Evolutionary conservation across 192 early-diverging fungal species (phyloP).

Genomic region (Geosiphon pyriformis): DNA sequence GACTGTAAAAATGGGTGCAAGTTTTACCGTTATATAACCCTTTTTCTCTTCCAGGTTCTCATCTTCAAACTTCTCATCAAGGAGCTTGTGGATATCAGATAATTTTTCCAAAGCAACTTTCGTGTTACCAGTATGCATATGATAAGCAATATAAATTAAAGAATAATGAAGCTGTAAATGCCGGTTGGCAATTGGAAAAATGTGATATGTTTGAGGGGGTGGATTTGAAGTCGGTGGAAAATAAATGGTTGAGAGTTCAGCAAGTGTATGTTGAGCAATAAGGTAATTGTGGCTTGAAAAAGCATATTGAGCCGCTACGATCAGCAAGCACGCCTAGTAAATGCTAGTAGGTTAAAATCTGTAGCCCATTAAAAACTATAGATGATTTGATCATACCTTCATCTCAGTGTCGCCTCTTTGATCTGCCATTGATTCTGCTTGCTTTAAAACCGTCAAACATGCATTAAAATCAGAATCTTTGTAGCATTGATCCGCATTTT

Average conservation of each 20-base stretch:
- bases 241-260: slow-evolving; percentile 21
- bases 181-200: slow-evolving; percentile 14
- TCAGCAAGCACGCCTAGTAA: slow-evolving; percentile 25
- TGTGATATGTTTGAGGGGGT: slow-evolving; percentile 14
- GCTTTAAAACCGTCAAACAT: slow-evolving; percentile 18
- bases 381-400: slow-evolving; percentile 18
- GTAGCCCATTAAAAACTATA: background rate
- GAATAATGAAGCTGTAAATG: slow-evolving; percentile 24
- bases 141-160: slow-evolving; percentile 19
- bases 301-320: slow-evolving; percentile 21
- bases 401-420: slow-evolving; percentile 25
- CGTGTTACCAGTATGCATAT: slow-evolving; percentile 27
- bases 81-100: slow-evolving; percentile 20
- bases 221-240: slow-evolving; percentile 20
- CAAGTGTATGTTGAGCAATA: slow-evolving; percentile 10
- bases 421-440: slow-evolving; percentile 23
- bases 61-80: slow-evolving; percentile 20
- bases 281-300: slow-evolving; percentile 19
- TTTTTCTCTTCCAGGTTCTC: slow-evolving; percentile 13
- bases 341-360: background rate
- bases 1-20: too few relatives aligned
- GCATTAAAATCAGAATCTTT: slow-evolving; percentile 14
- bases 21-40: slow-evolving; percentile 20
- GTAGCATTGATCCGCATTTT: slow-evolving; percentile 7
- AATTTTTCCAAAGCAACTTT: slow-evolving; percentile 20